Base-by-base conservation (phyloP, 257 asterid genomes). In the Coffea canephora region DNA sequence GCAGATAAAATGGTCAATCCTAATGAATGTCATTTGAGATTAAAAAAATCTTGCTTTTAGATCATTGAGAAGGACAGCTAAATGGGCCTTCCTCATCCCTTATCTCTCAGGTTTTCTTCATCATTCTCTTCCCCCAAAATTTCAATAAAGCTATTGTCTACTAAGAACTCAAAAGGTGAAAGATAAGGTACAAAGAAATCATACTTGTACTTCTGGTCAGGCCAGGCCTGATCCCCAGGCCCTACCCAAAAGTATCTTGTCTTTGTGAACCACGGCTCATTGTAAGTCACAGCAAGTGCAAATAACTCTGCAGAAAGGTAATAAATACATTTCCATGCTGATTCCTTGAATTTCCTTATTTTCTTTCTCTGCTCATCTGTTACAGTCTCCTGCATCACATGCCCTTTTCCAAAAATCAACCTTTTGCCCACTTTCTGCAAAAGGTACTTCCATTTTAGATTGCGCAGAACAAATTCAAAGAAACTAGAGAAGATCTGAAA, bases 301-400 rank as follows among this genome's bases (percentile, higher is more conserved):
- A 91, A 89, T 55, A 90, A 52, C 87, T 96, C 99, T 11, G 97
- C 98, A 15, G 97, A 96, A 82, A 94, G 97, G 86, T 55, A 96
- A 79, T 92, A 96, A 74, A 96, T 81, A 57, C 93, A 96, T 83
- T 94, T 96, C 99, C 99, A 96, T 48, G 98, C 98, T 39, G 99
- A 96, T 83, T 94, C 98, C 87, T 92, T 92, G 93, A 96, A 96
- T 87, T 96, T 96, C 55, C 88, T 66, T 73, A 94, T 87, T 84
- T 90, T 94, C 91, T 91, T 96, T 78, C 84, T 88, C 50, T 82
- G 85, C 41, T 88, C 92, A 21, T 78, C 88, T n/a, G 87, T 86
- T 83, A 88, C 89, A 69, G 79, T 80, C 75, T 82, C 89, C 77
- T 88, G 81, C 69, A 61, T 80, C 88, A 87, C 87, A 80, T 66